These are phyloP conservation scores for Clausena lansium DNA, from an alignment of 345 rosid genomes.

Conservation along the genomic window DNA sequence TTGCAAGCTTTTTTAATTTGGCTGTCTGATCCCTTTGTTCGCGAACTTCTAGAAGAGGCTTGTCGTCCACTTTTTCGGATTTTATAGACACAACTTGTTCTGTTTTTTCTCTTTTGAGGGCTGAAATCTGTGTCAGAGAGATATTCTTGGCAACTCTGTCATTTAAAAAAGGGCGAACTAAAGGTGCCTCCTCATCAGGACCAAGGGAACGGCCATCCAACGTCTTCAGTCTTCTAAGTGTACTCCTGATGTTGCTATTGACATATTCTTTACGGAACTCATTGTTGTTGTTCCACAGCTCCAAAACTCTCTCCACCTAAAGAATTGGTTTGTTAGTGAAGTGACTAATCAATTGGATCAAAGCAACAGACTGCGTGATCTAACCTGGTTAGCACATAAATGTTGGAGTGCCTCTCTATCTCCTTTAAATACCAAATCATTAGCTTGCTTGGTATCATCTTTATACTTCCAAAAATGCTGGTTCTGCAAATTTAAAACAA, in stretches of 20 bases:
- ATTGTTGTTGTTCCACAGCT: slow-evolving; percentile 56
- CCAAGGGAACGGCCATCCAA: slow-evolving; percentile 86
- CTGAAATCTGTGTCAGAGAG: slow-evolving; percentile 16
- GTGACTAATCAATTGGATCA: background rate
- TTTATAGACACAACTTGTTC: slow-evolving; percentile 30
- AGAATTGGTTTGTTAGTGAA: slow-evolving; percentile 23
- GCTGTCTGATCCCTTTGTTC: slow-evolving; percentile 44
- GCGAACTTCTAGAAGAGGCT: slow-evolving; percentile 27
- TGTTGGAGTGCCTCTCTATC: slow-evolving; percentile 52
- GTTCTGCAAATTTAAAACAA: slow-evolving; percentile 43
- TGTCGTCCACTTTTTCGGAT: slow-evolving; percentile 34
- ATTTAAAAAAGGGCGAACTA: slow-evolving; percentile 33
- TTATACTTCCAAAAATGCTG: slow-evolving; percentile 53
- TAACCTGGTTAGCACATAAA: slow-evolving; percentile 68
- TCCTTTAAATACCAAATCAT: slow-evolving; percentile 54
- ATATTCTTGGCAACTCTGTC: slow-evolving; percentile 36
- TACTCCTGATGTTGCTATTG: slow-evolving; percentile 58
- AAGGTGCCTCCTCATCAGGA: slow-evolving; percentile 67
- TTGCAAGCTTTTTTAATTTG: slow-evolving; percentile 38
- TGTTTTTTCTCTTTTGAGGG: slow-evolving; percentile 30
- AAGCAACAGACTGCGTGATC: slow-evolving; percentile 15
- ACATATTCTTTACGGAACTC: slow-evolving; percentile 69
- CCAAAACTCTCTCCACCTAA: slow-evolving; percentile 71
- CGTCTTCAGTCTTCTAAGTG: slow-evolving; percentile 68
- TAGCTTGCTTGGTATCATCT: slow-evolving; percentile 56